Base-by-base conservation (phyloP, 768 basidiomycete species). In the Exsudoporus frostii region DNA sequence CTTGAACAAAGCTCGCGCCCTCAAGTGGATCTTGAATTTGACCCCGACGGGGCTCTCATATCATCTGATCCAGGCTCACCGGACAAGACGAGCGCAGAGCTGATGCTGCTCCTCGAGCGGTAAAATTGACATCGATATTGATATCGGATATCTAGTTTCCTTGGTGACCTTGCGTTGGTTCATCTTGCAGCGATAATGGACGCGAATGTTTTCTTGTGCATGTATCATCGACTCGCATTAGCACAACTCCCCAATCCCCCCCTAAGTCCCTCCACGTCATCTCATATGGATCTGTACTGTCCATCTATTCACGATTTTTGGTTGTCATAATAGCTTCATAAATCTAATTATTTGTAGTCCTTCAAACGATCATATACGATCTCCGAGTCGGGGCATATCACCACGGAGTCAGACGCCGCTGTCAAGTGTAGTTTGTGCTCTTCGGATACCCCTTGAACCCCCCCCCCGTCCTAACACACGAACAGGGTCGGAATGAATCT, bases 91-190 rank as follows among this genome's bases (percentile, higher is more conserved):
- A 66, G 61, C 17, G 48, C 49, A 30, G 79, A 79, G 52, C 48
- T 68, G 27, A 70, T 75, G 63, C 55, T 79, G 13, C 71, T 78
- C 29, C 74, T 77, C 10, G 79, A 77, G 55, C 77, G 79, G 65
- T 80, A 44, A 68, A 50, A 25, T 14, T 37, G 20, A 9, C 29
- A 39, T 51, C 0, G 22, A 29, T 45, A 20, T 42, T 10, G 2
- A 30, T 32, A n/a, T 45, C 7, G 25, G 45, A 46, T 50, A 25
- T 32, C 44, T 10, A 11, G 4, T 33, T 32, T 50, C 43, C 15
- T 54, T 50, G 34, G 19, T 43, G 43, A 13, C 17, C 33, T 49
- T 48, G 42, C 24, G 40, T 51, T 52, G 25, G 50, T 48, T 54
- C 29, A 45, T 50, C 53, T 57, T 54, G 62, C 46, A 36, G 55